Conservation (phyloP, 306 rosid genomes). For the Senna tora region DNA sequence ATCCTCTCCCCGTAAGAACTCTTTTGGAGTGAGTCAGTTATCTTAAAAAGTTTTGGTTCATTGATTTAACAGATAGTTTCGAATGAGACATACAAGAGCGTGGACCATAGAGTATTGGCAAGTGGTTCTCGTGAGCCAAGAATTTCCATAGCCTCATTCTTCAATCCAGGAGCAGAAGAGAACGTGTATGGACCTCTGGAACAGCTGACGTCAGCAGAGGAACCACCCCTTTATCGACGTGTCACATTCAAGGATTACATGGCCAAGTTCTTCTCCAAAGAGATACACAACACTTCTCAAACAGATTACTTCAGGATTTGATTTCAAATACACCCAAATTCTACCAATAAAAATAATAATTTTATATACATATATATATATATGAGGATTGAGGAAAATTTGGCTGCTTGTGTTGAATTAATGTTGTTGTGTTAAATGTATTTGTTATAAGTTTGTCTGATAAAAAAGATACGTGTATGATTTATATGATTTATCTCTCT, state of each 20-base stretch:
- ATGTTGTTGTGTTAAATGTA: no score
- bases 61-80: neutral
- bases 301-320: slow-evolving; percentile 37
- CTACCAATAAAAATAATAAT: no score
- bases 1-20: no score
- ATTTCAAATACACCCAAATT: neutral
- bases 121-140: neutral
- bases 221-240: slow-evolving; percentile 9
- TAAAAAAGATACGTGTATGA: no score
- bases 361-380: no score
- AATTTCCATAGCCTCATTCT: slow-evolving; percentile 1
- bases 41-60: no score
- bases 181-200: neutral
- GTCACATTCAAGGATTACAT: neutral
- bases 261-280: neutral
- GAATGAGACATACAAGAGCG: slow-evolving; percentile 7
- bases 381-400: no score
- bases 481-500: no score
- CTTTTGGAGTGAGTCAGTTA: no score
- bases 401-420: no score
- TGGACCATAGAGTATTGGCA: neutral
- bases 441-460: no score
- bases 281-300: slow-evolving; percentile 20
- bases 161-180: neutral
- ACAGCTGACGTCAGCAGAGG: neutral